A percentile compares a stretch with the other conserved stretches of the same genome.
Evolutionary conservation across 495 filamentous ascomycete genomes (phyloP).

Genomic region (Hypoxylon lienhwacheense): DNA sequence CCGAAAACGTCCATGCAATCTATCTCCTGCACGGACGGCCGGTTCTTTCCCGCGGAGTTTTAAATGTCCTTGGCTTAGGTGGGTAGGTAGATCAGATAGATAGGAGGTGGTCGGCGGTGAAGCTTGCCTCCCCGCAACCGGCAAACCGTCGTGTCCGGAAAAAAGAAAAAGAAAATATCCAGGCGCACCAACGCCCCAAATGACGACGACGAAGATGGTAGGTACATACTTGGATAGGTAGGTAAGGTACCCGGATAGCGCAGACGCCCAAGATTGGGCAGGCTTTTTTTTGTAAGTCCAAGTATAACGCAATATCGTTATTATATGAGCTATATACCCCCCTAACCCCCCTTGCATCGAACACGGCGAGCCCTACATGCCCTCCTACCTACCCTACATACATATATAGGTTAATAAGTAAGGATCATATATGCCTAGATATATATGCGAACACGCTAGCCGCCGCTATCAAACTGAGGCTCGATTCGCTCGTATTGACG

Average conservation of each 20-base stretch:
- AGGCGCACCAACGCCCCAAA: slow-evolving; percentile 4
- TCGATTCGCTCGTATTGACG: not conserved
- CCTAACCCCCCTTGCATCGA: no score
- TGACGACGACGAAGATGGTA: not conserved
- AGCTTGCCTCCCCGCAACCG: slow-evolving; percentile 2
- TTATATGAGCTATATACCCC: slow-evolving; percentile 22
- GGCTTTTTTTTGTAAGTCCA: slow-evolving; percentile 15
- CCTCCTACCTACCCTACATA: no score
- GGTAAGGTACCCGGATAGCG: not conserved
- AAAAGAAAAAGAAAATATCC: not conserved
- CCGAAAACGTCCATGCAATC: no score
- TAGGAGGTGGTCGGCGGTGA: slow-evolving; percentile 8
- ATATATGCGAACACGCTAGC: not conserved
- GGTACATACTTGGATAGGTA: not conserved
- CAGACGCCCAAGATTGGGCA: not conserved
- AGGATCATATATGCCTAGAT: no score
- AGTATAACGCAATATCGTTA: slow-evolving; percentile 8
- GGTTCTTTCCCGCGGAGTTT: slow-evolving; percentile 7
- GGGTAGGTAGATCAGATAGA: no score
- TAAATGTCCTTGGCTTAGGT: slow-evolving; percentile 10
- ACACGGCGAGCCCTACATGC: no score
- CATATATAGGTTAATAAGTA: not conserved
- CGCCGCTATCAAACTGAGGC: not conserved
- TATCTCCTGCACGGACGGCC: not conserved
- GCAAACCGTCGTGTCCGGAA: not conserved